phyloP scores from a whole-genome alignment of 257 asterid genomes.

The Solanum piurae region DNA sequence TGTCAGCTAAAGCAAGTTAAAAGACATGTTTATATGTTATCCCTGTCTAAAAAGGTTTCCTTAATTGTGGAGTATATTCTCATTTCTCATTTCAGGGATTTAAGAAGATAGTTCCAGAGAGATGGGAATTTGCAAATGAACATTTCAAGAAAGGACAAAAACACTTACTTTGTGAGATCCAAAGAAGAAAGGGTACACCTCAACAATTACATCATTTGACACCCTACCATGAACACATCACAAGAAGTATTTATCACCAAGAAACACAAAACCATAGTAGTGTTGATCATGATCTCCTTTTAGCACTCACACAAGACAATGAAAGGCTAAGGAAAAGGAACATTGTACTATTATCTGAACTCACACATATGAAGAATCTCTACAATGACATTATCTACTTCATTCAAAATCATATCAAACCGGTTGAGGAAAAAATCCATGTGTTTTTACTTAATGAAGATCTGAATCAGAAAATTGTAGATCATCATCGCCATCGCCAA shows the following conservation, averaged over 20 bases:
- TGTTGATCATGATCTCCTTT: background rate
- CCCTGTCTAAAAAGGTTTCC: background rate
- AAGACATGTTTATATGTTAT: too few species aligned
- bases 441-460: background rate
- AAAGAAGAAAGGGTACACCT: slow-evolving; percentile 57
- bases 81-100: background rate
- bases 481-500: background rate
- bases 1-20: too few species aligned
- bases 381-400: slow-evolving; percentile 78
- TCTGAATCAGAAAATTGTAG: background rate
- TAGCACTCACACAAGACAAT: slow-evolving; percentile 62
- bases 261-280: background rate
- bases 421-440: slow-evolving; percentile 27
- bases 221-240: background rate
- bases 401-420: slow-evolving; percentile 76
- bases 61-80: background rate
- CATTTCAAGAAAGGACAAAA: slow-evolving; percentile 65
- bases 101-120: slow-evolving; percentile 74
- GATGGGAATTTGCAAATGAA: slow-evolving; percentile 89
- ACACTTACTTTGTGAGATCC: slow-evolving; percentile 73
- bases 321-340: slow-evolving; percentile 74
- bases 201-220: slow-evolving; percentile 16
- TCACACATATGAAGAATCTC: slow-evolving; percentile 76
- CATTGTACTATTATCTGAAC: slow-evolving; percentile 63
- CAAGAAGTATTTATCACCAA: background rate